Percentiles rank a stretch among this genome's conserved stretches.
phyloP scores from a whole-genome alignment of 441 rosid genomes.

The Pelargonium myrrhifolium region DNA sequence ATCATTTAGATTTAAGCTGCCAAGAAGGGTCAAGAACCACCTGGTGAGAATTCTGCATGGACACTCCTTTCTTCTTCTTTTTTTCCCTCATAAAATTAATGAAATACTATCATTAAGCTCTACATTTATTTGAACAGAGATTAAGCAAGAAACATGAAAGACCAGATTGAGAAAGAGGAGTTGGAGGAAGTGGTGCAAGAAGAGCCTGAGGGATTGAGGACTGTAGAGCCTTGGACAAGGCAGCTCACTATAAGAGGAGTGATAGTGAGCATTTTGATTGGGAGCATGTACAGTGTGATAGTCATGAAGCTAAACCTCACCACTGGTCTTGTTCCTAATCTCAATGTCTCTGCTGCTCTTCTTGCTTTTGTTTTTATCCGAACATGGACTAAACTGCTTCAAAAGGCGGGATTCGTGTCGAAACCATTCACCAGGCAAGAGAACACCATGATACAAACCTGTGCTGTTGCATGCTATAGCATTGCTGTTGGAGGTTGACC shows the following conservation, averaged over 20 bases:
- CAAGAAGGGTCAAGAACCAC: too few species aligned
- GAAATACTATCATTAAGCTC: too few species aligned
- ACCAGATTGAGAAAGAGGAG: conserved; percentile 19
- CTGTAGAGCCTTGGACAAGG: conserved; percentile 62
- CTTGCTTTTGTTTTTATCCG: conserved; percentile 61
- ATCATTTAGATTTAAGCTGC: too few species aligned
- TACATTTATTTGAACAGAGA: too few species aligned
- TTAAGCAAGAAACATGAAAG: neutral
- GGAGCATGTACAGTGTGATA: conserved; percentile 71
- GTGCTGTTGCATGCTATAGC: conserved; percentile 86
- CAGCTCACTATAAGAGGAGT: conserved; percentile 75
- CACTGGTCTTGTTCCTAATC: conserved; percentile 84
- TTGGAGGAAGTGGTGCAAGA: conserved; percentile 27
- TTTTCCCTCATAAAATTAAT: too few species aligned
- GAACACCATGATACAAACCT: conserved; percentile 79
- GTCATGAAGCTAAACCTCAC: conserved; percentile 83
- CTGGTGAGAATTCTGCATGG: too few species aligned
- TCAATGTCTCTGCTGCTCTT: conserved; percentile 86
- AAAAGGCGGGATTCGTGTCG: conserved; percentile 52
- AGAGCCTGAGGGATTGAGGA: conserved; percentile 30
- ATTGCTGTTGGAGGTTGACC: conserved; percentile 68
- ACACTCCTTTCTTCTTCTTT: too few species aligned
- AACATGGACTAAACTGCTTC: conserved; percentile 69
- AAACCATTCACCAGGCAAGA: conserved; percentile 83
- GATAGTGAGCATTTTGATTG: conserved; percentile 54